Base-by-base conservation (phyloP, 2,329 filamentous ascomycete genomes). In the Cadophora gregata region DNA sequence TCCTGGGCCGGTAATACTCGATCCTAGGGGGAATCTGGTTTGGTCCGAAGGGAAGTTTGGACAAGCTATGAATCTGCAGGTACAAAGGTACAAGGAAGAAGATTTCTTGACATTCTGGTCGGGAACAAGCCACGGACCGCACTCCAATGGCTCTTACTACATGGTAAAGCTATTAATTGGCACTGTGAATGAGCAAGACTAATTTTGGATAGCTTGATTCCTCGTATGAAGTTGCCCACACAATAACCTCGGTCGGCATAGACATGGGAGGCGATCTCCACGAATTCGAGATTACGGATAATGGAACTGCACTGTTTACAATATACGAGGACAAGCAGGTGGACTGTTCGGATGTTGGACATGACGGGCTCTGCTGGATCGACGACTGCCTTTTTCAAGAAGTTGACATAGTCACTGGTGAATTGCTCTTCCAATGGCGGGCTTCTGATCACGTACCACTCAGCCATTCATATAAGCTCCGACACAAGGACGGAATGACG, bases 341-440 rank as follows among this genome's bases (percentile, higher is more conserved):
- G 7, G 60, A 63, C 29, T 66, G 64, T 47, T 50, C 45, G 25
- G 42, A 50, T 16, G 24, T 60, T 19, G 64, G 64, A 31, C 38
- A 63, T n/a, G 36, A 51, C 21, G 51, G 36, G 2, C 31, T 25
- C 6, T 66, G 64, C 60, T 66, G 64, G 64, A 60, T 80, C 24
- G 53, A 66, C 36, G 64, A 66, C 60, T 66, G 60, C 14, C 45
- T 66, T 7, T 80, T 83, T 66, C 81, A 83, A 70, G 84, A 86
- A 74, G 77, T 86, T 27, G 81, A 85, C 68, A 78, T 86, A 19
- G 79, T 79, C 8, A 84, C 81, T 2, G 81, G 82, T 25, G 74
- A 79, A 53, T 75, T 85, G 48, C 59, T 85, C 6, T 86, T 85
- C 66, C 80, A 85, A 67, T 86, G 84, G 81, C 78, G 79, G 10